Base-by-base conservation (phyloP, 352 stramenopile species). In the Elongisporangium anandrum region DNA sequence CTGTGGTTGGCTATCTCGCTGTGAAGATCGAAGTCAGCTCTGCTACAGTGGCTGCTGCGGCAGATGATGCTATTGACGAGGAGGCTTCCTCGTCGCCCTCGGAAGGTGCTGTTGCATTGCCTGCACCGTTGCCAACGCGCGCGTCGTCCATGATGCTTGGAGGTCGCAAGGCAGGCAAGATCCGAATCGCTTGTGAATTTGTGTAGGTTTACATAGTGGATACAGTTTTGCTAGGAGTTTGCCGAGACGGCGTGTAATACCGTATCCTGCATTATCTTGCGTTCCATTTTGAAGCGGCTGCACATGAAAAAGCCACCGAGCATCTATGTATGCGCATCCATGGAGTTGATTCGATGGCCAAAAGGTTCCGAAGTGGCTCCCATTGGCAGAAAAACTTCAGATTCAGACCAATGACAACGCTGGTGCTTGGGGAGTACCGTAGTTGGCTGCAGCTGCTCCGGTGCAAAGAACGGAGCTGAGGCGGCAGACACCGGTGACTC, bases 11-110 rank as follows among this genome's bases (percentile, higher is more conserved):
- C 16, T 68, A 60, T n/a, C 17, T 70, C 50, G 64, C 56, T 20
- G 60, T 64, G 17, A 70, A 70, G 52, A 48, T 70, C 22, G 54
- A 70, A 39, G 16, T 70, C 17, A 55, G 68, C 51, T 70, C 64
- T n/a, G 45, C 64, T 15, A 57, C 50, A 6, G 59, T 57, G 29
- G 45, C 49, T 50, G 45, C 20, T 19, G 10, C 9, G 6, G 34
- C 20, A 6, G 53, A 38, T 39, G 57, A 21, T 13, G 54, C 45
- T 15, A 53, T 56, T 3, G 26, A 57, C 13, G 57, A 54, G 4
- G 34, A 54, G 17, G 45, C 55, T 6, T 39, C 49, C 9, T 20
- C 50, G 13, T 53, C 56, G 26, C 59, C 61, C 20, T 51, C 61
- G 4, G 51, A 64, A 23, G 29, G 24, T 9, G 22, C 19, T 2